Conservation (phyloP, 208 protist species). For the Leishmania tropica region DNA sequence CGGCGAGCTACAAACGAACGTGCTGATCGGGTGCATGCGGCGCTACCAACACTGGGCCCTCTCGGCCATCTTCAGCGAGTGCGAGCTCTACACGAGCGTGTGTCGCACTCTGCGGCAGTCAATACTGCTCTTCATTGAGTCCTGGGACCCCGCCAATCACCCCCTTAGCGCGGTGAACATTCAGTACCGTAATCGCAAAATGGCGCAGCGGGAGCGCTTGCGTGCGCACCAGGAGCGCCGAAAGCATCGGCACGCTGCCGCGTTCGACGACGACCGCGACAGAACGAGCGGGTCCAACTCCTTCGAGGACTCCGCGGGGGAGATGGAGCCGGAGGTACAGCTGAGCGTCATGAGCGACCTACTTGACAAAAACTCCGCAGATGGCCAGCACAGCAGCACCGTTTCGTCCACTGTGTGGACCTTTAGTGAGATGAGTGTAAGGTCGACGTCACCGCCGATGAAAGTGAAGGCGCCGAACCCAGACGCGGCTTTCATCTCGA, state of each 20-base stretch:
- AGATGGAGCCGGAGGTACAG: neutral
- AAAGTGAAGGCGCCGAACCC: constrained; percentile 10
- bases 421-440: constrained; percentile 6
- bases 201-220: constrained; percentile 20
- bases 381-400: constrained; percentile 9
- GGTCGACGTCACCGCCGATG: constrained; percentile 9
- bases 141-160: constrained; percentile 59
- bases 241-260: constrained; percentile 4
- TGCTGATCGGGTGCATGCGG: constrained; percentile 87
- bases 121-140: constrained; percentile 68
- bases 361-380: neutral
- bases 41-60: constrained; percentile 86
- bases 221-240: constrained; percentile 27
- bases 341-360: constrained; percentile 7
- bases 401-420: constrained; percentile 3
- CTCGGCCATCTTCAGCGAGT: constrained; percentile 77
- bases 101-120: constrained; percentile 45
- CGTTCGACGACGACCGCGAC: neutral
- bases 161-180: constrained; percentile 54
- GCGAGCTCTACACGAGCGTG: constrained; percentile 73
- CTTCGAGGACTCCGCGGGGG: neutral
- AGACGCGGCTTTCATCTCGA: constrained; percentile 26
- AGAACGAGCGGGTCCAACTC: constrained; percentile 3
- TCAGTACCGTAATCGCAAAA: constrained; percentile 31
- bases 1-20: constrained; percentile 87